These are phyloP conservation scores for Leishmania lainsoni DNA, from an alignment of 208 protist genomes.

Conservation along the genomic window DNA sequence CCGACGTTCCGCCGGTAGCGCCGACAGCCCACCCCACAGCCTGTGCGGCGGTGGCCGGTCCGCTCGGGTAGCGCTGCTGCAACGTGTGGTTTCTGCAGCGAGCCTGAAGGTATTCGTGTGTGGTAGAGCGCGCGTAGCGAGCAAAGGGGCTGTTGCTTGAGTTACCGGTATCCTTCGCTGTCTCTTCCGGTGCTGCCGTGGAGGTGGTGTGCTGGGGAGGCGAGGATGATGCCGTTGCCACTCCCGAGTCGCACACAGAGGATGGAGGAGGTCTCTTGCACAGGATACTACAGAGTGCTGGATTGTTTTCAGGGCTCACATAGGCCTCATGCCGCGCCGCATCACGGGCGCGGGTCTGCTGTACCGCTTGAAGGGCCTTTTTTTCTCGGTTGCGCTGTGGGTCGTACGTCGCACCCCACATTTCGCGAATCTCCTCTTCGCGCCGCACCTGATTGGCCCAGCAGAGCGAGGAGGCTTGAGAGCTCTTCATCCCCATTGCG, in stretches of 20 bases:
- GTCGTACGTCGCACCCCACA: slow-evolving; percentile 55
- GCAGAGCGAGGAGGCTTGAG: slow-evolving; percentile 42
- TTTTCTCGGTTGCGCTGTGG: slow-evolving; percentile 14
- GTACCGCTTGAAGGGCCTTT: slow-evolving; percentile 26
- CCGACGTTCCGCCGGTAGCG: neutral
- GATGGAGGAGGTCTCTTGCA: slow-evolving; percentile 29
- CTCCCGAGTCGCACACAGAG: neutral
- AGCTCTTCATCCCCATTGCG: slow-evolving; percentile 80
- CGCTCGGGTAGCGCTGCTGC: slow-evolving; percentile 49
- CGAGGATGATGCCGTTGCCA: neutral
- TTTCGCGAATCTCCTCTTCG: slow-evolving; percentile 44
- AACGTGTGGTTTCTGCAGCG: slow-evolving; percentile 35
- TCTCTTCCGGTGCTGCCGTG: neutral
- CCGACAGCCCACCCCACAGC: slow-evolving; percentile 49
- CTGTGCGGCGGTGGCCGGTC: slow-evolving; percentile 54
- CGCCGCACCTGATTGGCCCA: slow-evolving; percentile 60
- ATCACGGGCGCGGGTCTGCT: slow-evolving; percentile 52
- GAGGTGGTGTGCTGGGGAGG: neutral
- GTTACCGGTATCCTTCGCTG: neutral
- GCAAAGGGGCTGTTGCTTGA: neutral
- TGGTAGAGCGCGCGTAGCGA: neutral
- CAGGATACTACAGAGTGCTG: slow-evolving; percentile 48
- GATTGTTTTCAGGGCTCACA: slow-evolving; percentile 41
- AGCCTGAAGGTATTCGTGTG: slow-evolving; percentile 45
- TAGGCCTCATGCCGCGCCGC: slow-evolving; percentile 35